These are phyloP conservation scores for Botrytis sinoallii DNA, from an alignment of 2,329 filamentous ascomycete species.

Conservation along the genomic window DNA sequence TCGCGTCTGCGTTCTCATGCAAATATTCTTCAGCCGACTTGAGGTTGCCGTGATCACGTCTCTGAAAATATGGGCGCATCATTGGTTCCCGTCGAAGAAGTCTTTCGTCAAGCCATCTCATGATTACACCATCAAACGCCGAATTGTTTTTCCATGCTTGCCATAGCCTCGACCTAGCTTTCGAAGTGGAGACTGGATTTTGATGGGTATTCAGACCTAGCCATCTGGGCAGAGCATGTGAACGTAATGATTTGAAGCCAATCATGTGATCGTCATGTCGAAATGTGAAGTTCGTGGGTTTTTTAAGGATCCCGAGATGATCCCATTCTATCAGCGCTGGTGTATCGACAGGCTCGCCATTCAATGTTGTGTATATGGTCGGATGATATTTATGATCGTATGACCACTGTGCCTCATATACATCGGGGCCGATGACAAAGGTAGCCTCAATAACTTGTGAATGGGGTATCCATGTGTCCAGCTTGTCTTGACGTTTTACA, in stretches of 20 bases:
- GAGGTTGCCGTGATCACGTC: slow-evolving; percentile 41
- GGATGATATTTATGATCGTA: slow-evolving; percentile 48
- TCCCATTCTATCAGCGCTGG: slow-evolving; percentile 49
- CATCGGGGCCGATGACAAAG: slow-evolving; percentile 49
- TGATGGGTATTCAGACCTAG: slow-evolving; percentile 40
- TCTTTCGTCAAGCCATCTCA: slow-evolving; percentile 47
- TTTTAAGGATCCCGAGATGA: slow-evolving; percentile 42
- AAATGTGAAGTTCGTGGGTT: slow-evolving; percentile 44
- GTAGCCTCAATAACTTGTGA: slow-evolving; percentile 54
- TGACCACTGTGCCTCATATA: slow-evolving; percentile 48
- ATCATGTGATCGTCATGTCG: slow-evolving; percentile 52
- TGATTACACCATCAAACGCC: slow-evolving; percentile 46
- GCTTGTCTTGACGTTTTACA: slow-evolving; percentile 47
- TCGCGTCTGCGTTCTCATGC: slow-evolving; percentile 33
- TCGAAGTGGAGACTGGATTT: slow-evolving; percentile 42
- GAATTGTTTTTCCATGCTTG: slow-evolving; percentile 46
- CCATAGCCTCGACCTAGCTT: slow-evolving; percentile 44
- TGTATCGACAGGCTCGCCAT: slow-evolving; percentile 48
- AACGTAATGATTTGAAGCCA: slow-evolving; percentile 40
- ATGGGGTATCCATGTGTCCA: slow-evolving; percentile 52
- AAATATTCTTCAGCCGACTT: slow-evolving; percentile 43
- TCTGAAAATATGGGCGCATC: slow-evolving; percentile 42
- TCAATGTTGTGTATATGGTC: slow-evolving; percentile 46
- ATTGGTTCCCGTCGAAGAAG: slow-evolving; percentile 42
- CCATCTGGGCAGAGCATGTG: slow-evolving; percentile 33